A percentile compares a stretch with the other conserved stretches of the same genome.
phyloP scores from a whole-genome alignment of 768 basidiomycete genomes.

The Hypholoma sublateritium region DNA sequence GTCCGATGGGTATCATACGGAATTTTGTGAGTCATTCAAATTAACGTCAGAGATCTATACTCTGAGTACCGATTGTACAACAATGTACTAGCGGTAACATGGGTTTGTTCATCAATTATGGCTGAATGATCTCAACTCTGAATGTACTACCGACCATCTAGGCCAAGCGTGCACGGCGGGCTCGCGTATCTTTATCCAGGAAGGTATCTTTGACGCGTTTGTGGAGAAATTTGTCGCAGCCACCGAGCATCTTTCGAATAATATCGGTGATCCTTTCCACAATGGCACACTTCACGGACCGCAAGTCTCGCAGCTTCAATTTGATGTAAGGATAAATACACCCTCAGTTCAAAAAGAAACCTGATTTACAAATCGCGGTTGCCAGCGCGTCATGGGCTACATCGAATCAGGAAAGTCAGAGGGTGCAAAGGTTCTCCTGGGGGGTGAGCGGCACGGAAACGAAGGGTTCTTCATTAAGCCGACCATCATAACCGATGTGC shows the following conservation, averaged over 20 bases:
- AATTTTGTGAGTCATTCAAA: conserved; percentile 56
- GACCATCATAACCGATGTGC: conserved; percentile 71
- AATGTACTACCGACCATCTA: conserved; percentile 16
- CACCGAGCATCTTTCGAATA: conserved; percentile 29
- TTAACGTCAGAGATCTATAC: background rate
- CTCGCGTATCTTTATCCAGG: conserved; percentile 82
- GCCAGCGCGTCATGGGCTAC: conserved; percentile 72
- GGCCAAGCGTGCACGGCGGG: conserved; percentile 83
- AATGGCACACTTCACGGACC: conserved; percentile 65
- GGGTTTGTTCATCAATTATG: background rate
- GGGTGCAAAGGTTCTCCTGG: conserved; percentile 66
- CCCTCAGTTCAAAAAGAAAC: background rate
- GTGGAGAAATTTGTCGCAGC: conserved; percentile 51
- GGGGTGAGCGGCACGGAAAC: conserved; percentile 56
- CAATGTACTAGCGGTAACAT: conserved; percentile 1
- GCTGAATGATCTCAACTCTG: conserved; percentile 23
- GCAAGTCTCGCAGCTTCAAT: conserved; percentile 69
- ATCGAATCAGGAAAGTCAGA: conserved; percentile 72
- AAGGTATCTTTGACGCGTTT: conserved; percentile 78
- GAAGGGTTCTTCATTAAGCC: conserved; percentile 68
- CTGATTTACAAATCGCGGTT: conserved; percentile 9
- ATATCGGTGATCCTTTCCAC: conserved; percentile 66
- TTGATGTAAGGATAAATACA: conserved; percentile 42
- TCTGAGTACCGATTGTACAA: background rate
- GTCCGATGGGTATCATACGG: conserved; percentile 72